Evolutionary conservation across 139 green algal species (phyloP).

Genomic region (Microglena sp.): DNA sequence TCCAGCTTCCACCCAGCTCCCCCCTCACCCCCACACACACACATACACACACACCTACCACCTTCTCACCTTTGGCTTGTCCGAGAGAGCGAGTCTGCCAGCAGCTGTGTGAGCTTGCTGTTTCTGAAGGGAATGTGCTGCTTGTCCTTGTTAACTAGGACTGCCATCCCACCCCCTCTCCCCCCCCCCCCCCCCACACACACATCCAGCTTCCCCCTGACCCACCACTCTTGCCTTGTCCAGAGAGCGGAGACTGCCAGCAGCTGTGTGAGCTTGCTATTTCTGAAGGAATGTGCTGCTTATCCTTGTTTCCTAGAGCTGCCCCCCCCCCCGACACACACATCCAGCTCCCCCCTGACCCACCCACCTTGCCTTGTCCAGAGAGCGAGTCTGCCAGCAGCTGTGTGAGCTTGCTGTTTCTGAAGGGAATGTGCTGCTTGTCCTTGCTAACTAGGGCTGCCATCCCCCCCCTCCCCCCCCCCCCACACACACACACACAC

Average conservation of each 20-base stretch:
- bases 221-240: constrained; percentile 43
- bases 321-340: too few relatives aligned
- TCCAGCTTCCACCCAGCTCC: too few relatives aligned
- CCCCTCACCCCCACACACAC: too few relatives aligned
- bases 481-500: too few relatives aligned
- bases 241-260: constrained; percentile 76
- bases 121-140: constrained; percentile 83
- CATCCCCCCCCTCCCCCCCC: too few relatives aligned
- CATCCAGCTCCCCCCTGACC: background rate
- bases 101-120: constrained; percentile 85
- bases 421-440: constrained; percentile 74
- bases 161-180: too few relatives aligned
- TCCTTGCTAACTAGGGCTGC: too few relatives aligned
- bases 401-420: constrained; percentile 87
- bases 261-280: constrained; percentile 88
- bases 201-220: too few relatives aligned
- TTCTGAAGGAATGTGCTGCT: constrained; percentile 78
- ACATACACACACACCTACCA: background rate
- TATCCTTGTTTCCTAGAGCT: too few relatives aligned
- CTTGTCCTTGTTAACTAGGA: too few relatives aligned
- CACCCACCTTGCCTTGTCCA: constrained; percentile 50
- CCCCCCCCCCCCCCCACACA: too few relatives aligned
- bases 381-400: constrained; percentile 77
- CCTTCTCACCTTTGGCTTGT: constrained; percentile 38
- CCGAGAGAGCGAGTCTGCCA: constrained; percentile 78